These are phyloP conservation scores for Musa troglodytarum DNA, from an alignment of 176 grass and related monocot genomes.

Conservation along the genomic window DNA sequence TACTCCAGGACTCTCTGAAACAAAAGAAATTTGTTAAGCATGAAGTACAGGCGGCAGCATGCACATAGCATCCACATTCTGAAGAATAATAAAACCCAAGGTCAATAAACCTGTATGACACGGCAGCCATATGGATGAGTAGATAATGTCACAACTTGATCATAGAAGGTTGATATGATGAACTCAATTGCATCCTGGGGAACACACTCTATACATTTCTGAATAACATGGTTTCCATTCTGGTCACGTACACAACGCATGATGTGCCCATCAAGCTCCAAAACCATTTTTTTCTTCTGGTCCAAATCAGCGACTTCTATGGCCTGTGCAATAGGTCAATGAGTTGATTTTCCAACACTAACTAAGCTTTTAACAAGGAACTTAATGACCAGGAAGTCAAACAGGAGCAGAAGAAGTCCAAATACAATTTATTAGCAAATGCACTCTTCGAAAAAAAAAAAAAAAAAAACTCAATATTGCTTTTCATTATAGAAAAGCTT, in stretches of 20 bases:
- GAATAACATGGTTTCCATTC: conserved; percentile 98
- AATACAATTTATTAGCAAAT: neutral
- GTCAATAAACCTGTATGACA: conserved; percentile 61
- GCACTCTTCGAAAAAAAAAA: neutral
- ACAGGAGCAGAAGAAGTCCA: neutral
- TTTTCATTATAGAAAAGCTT: too few species aligned
- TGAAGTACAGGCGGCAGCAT: neutral
- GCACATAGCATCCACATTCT: neutral
- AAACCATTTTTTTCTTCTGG: conserved; percentile 90
- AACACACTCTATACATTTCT: conserved; percentile 95
- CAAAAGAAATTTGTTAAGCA: too few species aligned
- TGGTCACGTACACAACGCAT: conserved; percentile 93
- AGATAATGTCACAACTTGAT: conserved; percentile 79
- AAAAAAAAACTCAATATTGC: neutral
- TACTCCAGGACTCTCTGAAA: conserved; percentile 20
- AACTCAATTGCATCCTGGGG: conserved; percentile 75
- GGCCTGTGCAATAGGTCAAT: conserved; percentile 31
- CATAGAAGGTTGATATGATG: conserved; percentile 80
- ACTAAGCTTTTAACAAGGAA: neutral
- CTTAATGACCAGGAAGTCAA: neutral
- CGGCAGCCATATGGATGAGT: conserved; percentile 92
- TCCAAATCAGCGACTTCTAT: conserved; percentile 90
- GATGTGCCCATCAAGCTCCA: conserved; percentile 69
- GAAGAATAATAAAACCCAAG: neutral
- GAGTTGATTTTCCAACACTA: neutral